Evolutionary conservation across 331 rosid genomes (phyloP).

Genomic region (Arachis monticola): DNA sequence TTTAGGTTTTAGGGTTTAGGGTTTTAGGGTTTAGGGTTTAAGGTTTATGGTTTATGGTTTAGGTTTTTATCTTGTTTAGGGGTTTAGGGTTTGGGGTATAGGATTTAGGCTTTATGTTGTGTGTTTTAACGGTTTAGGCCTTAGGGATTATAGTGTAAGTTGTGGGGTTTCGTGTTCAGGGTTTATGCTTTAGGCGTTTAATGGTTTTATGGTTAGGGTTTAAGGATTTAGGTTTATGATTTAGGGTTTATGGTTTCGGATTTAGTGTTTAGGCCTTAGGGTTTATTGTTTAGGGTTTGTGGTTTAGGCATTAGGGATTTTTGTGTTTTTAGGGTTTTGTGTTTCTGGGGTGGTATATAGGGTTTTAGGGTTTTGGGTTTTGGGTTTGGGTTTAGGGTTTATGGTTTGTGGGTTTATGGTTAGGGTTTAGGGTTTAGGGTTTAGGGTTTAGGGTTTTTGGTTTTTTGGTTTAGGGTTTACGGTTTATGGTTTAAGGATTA

Average conservation of each 20-base stretch:
- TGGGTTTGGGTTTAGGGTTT: not conserved
- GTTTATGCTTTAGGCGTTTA: too few species aligned
- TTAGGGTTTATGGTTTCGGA: too few species aligned
- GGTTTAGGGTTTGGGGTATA: not conserved
- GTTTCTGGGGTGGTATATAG: not conserved
- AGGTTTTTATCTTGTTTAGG: not conserved
- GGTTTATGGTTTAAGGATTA: too few species aligned
- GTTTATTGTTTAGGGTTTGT: not conserved
- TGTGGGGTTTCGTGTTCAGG: not conserved
- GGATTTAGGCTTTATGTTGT: not conserved
- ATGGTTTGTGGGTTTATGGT: too few species aligned
- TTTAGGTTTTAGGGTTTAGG: not conserved
- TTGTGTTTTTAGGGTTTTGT: not conserved
- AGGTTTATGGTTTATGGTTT: not conserved
- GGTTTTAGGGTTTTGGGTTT: not conserved
- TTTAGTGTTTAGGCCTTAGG: too few species aligned
- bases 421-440: too few species aligned
- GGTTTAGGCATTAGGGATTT: not conserved
- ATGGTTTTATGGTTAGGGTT: too few species aligned
- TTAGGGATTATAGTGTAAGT: not conserved
- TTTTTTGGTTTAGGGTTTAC: too few species aligned
- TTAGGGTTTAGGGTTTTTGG: too few species aligned
- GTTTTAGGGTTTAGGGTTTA: not conserved
- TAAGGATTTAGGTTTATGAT: too few species aligned
- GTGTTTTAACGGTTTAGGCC: not conserved